These are phyloP conservation scores for Calonectria pseudoturangicola DNA, from an alignment of 2,329 filamentous ascomycete genomes.

Conservation along the genomic window DNA sequence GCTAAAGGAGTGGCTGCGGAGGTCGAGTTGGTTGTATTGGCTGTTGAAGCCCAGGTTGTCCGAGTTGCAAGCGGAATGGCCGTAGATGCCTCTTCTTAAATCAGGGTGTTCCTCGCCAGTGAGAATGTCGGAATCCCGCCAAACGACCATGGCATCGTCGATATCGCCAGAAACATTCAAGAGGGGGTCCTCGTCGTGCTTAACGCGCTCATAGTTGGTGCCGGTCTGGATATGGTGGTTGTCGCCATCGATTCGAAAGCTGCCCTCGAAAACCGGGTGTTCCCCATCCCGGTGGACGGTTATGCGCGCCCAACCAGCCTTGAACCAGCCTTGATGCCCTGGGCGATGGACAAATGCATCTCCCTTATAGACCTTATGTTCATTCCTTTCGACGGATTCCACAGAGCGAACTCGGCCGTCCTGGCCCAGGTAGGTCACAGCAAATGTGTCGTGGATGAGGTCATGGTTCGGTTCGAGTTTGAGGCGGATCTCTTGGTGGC, in stretches of 20 bases:
- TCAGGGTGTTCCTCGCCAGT: constrained; percentile 70
- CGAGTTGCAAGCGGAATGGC: constrained; percentile 77
- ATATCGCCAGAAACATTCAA: constrained; percentile 68
- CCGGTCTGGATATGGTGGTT: constrained; percentile 91
- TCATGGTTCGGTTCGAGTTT: constrained; percentile 93
- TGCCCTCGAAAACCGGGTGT: constrained; percentile 90
- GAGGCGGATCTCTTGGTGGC: constrained; percentile 83
- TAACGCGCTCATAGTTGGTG: constrained; percentile 83
- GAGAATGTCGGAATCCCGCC: constrained; percentile 90
- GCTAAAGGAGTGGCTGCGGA: constrained; percentile 71
- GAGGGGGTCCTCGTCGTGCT: constrained; percentile 81
- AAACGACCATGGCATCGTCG: constrained; percentile 90
- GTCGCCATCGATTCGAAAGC: constrained; percentile 86
- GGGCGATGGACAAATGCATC: constrained; percentile 80
- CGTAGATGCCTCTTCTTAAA: constrained; percentile 75
- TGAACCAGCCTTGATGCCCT: constrained; percentile 80
- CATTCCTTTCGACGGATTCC: constrained; percentile 82
- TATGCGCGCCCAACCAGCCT: constrained; percentile 91
- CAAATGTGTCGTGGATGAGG: constrained; percentile 85
- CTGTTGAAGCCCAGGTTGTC: constrained; percentile 89
- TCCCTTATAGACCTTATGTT: constrained; percentile 91
- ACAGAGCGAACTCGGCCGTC: constrained; percentile 81
- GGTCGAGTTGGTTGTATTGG: constrained; percentile 78
- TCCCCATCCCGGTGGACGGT: constrained; percentile 85
- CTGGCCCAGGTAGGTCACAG: constrained; percentile 80